Evolutionary conservation across 768 basidiomycete species (phyloP), one percentile per base, ranked within the genome.

Genomic region (Bullera alba): DNA sequence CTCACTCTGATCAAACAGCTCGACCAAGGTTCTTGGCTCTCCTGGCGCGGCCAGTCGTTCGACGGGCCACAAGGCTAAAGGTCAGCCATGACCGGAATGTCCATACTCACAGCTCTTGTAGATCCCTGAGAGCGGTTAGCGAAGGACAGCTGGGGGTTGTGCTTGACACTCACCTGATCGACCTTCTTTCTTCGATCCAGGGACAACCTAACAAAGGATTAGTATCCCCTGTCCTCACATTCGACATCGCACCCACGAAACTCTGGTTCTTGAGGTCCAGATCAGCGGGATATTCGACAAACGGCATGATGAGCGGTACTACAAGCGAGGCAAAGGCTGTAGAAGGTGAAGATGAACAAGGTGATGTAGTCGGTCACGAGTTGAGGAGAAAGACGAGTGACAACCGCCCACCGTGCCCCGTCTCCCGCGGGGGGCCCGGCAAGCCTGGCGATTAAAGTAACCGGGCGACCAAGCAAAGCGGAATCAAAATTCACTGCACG

Each of bases 1-100:
- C 63, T 54, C 50, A 72, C 64, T 58, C 29, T 60, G 58, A 17
- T 72, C 70, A 48, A 72, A 69, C 6, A 72, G 45, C 51, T 72
- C 63, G 51, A 58, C 54, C 8, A 63, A 43, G 4, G 67, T 64
- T 6, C 47, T 43, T 2, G 67, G 67, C 45, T 68, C 54, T 2
- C 52, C 54, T 7, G 56, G 47, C 14, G 43, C 45, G 15, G 37
- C 50, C 35, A 60, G 42, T 10, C 37, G 30, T 7, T 55, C 35
- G 23, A 49, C 30, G 29, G 48, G 53, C 58, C 57, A 68, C 17
- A 52, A 56, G 30, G 41, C 60, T 63, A 43, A 21, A 25, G 23
- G 42, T 50, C 29, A 48, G 19, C 32, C 12, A 35, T 23, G 19
- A 29, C 23, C 19, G 26, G 12, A 14, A 29, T 26, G 30, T 27